Base-by-base conservation (phyloP, 768 basidiomycete genomes). In the Tricholoma terreum region DNA sequence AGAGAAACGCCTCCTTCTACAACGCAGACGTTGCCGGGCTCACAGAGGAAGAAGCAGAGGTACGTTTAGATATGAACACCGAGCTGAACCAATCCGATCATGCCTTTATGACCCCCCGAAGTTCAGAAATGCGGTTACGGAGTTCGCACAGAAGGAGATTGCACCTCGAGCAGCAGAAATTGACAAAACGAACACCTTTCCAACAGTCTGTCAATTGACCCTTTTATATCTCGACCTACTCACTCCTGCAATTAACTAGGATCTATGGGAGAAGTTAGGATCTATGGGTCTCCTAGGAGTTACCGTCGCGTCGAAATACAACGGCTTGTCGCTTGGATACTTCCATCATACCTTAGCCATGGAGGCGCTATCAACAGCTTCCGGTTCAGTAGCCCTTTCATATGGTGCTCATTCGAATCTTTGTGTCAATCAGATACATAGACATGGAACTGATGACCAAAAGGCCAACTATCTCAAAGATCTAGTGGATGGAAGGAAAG, bases 401-500 rank as follows among this genome's bases (percentile, higher is more conserved):
- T 95, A 95, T 58, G 93, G 91, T 54, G 92, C 93, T 31, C 93
- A 95, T 65, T 94, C 92, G 12, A 95, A 95, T 65, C 81, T 95
- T 31, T 95, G 93, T 61, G 84, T 87, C 31, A 90, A 90, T 69
- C 89, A 91, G 72, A 92, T 94, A 22, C 82, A 90, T 69, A 77
- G 93, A 24, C 89, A 92, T 65, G 93, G 92, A 17, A 94, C 90
- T 34, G 81, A 85, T 34, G 80, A 76, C 27, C 95, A 98, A 75
- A 94, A 94, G 71, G 72, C 75, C 36, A 91, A 89, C 70, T 96
- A 94, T 70, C 81, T 98, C 4, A 85, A 88, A 4, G 86, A 87
- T 65, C 78, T 97, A 45, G 75, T 96, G 35, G 78, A 83, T 27
- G 95, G 95, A 19, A 83, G 78, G 67, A 89, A 90, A 69, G 83